phyloP scores from a whole-genome alignment of 352 stramenopile genomes.

The Globisporangium cederbergense region DNA sequence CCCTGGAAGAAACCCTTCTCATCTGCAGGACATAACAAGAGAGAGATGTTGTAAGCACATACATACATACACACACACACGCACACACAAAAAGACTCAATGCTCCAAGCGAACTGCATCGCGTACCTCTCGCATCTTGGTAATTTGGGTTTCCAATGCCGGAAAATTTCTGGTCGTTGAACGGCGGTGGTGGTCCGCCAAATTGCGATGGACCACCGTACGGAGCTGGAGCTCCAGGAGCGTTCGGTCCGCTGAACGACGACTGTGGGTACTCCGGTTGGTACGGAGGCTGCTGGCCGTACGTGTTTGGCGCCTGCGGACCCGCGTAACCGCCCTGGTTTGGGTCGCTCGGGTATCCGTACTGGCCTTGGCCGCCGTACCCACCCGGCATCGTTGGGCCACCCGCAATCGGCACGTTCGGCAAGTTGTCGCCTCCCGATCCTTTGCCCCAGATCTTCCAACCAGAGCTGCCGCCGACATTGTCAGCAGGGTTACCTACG shows the following conservation, averaged over 20 bases:
- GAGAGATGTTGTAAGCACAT: background rate
- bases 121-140: constrained; percentile 76
- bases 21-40: constrained; percentile 28
- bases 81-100: background rate
- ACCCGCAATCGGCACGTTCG: constrained; percentile 47
- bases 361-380: constrained; percentile 42
- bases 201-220: constrained; percentile 33
- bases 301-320: constrained; percentile 27
- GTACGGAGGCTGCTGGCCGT: constrained; percentile 39
- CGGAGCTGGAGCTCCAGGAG: constrained; percentile 25
- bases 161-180: constrained; percentile 82
- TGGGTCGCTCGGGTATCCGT: constrained; percentile 45
- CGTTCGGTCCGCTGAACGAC: constrained; percentile 38
- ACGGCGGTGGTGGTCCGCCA: constrained; percentile 43
- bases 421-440: constrained; percentile 59
- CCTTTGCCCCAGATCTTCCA: constrained; percentile 68
- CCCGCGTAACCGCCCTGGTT: constrained; percentile 46
- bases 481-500: constrained; percentile 64
- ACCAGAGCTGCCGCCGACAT: constrained; percentile 33
- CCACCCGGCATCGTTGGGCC: constrained; percentile 36
- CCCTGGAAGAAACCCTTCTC: constrained; percentile 88
- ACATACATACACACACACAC: background rate
- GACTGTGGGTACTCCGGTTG: constrained; percentile 43
- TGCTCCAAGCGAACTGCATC: background rate
- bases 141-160: constrained; percentile 96